phyloP scores from a whole-genome alignment of 2,329 filamentous ascomycete species.

The Orbilia blumenaviensis region DNA sequence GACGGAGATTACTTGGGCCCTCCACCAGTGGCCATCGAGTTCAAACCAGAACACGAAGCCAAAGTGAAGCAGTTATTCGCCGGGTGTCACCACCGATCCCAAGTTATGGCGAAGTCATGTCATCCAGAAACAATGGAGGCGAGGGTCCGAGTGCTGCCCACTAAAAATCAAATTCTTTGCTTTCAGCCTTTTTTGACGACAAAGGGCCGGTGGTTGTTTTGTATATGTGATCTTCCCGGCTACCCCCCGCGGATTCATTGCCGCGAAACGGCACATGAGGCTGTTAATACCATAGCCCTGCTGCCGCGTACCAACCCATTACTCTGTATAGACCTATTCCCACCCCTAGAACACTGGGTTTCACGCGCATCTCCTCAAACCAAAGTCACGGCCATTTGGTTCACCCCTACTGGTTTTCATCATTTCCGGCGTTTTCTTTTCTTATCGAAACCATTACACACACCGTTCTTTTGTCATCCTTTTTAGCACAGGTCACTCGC shows the following conservation, averaged over 20 bases:
- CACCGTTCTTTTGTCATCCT: constrained; percentile 19
- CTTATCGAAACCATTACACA: constrained; percentile 16
- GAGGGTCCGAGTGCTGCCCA: constrained; percentile 24
- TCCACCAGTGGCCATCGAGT: constrained; percentile 30
- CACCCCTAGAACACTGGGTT: constrained; percentile 37
- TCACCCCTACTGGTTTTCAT: constrained; percentile 15
- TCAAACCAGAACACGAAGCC: constrained; percentile 39
- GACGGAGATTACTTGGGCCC: constrained; percentile 38
- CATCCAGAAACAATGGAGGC: constrained; percentile 27
- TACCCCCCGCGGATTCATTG: not conserved
- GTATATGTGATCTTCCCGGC: not conserved
- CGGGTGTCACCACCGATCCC: constrained; percentile 48
- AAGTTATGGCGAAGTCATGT: constrained; percentile 51
- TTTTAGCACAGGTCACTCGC: constrained; percentile 37
- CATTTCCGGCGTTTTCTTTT: constrained; percentile 39
- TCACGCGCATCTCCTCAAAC: constrained; percentile 17
- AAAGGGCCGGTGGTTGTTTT: not conserved
- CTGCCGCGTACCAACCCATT: constrained; percentile 1
- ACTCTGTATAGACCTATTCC: constrained; percentile 50
- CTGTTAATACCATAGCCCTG: constrained; percentile 13
- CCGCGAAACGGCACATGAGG: not conserved
- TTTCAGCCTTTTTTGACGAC: not conserved
- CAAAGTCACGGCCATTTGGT: constrained; percentile 49
- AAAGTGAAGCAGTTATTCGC: constrained; percentile 44
- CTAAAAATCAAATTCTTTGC: not conserved